Percentiles rank a stretch among this genome's conserved stretches.
These are phyloP conservation scores for Globisporangium splendens DNA, from an alignment of 352 stramenopile species.

Conservation along the genomic window DNA sequence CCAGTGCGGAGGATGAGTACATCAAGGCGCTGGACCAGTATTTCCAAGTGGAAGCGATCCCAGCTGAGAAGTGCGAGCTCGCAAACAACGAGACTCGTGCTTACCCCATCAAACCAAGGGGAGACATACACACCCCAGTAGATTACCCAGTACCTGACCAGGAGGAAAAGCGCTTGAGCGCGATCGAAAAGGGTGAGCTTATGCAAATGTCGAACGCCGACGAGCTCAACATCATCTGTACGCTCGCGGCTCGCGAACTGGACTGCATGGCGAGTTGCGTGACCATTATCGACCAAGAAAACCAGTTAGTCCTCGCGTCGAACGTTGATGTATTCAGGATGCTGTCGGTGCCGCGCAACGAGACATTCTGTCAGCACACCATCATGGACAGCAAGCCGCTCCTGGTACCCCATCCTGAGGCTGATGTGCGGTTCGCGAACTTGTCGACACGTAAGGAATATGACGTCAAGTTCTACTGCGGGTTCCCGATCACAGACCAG, in stretches of 20 bases:
- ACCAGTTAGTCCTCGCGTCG: conserved; percentile 40
- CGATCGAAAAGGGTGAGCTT: conserved; percentile 30
- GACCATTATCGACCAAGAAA: conserved; percentile 36
- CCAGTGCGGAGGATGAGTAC: conserved; percentile 21
- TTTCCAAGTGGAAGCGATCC: neutral
- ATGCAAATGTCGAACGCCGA: conserved; percentile 34
- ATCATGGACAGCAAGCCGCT: conserved; percentile 37
- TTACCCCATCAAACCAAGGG: conserved; percentile 29
- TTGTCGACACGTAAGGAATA: conserved; percentile 12
- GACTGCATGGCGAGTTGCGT: conserved; percentile 40
- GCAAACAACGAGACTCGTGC: conserved; percentile 24
- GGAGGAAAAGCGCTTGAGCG: conserved; percentile 32
- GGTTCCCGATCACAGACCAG: conserved; percentile 22
- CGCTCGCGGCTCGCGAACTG: conserved; percentile 39
- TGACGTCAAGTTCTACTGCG: conserved; percentile 30
- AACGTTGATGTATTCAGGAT: conserved; percentile 28
- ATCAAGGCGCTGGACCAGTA: conserved; percentile 6
- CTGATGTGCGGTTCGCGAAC: conserved; percentile 45
- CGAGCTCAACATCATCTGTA: conserved; percentile 52
- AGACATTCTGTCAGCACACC: conserved; percentile 25
- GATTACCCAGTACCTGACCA: conserved; percentile 29
- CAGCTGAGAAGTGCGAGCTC: conserved; percentile 8
- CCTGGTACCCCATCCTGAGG: conserved; percentile 42
- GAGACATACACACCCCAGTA: neutral
- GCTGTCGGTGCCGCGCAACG: conserved; percentile 4